Base-by-base conservation (phyloP, 2,329 filamentous ascomycete species). In the Epichloe elymi region DNA sequence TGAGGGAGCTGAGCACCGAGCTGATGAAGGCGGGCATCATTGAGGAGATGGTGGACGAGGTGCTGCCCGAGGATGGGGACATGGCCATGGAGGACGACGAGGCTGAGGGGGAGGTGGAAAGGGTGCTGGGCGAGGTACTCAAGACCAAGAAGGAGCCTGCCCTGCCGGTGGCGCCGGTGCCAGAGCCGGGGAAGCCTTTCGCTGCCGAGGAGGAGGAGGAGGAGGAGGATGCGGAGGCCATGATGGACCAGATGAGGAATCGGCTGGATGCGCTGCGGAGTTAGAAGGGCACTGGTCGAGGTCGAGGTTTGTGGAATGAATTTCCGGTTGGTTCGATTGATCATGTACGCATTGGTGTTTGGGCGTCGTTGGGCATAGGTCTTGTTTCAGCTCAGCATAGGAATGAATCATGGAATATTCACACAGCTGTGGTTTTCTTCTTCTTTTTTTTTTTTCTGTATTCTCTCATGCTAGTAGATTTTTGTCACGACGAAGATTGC, bases 21-120 rank as follows among this genome's bases (percentile, higher is more conserved):
- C 70, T 97, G 58, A 86, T 95, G 67, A 94, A 89, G 72, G 91
- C 93, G 2, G 93, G 91, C 15, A 91, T 98, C 57, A 95, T 97
- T 54, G 91, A 97, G 74, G 93, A 98, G 72, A 96, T 97, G 86
- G 82, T 95, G 4, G 86, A 84, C 46, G 91, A 97, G 65, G 82
- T 77, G 42, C 71, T 97, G 57, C 88, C 89, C n/a, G 78, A 83
- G 57, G 83, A 89, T 52, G 69, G 83, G 48, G 72, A 88, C 58
- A 74, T 80, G 49, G 79, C 87, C 52, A 81, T 86, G 53, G 87
- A 88, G 55, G 87, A 90, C 60, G 86, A 83, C 5, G 84, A 88
- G 66, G 82, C 77, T 2, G 83, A 86, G 63, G 72, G 71, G 19
- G 91, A 97, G 74, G 88, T 97, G 10, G 90, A 97, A 63, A 94